Conservation (phyloP, 1,284 basidiomycete genomes). For the Microbotryomycetes sp. region DNA sequence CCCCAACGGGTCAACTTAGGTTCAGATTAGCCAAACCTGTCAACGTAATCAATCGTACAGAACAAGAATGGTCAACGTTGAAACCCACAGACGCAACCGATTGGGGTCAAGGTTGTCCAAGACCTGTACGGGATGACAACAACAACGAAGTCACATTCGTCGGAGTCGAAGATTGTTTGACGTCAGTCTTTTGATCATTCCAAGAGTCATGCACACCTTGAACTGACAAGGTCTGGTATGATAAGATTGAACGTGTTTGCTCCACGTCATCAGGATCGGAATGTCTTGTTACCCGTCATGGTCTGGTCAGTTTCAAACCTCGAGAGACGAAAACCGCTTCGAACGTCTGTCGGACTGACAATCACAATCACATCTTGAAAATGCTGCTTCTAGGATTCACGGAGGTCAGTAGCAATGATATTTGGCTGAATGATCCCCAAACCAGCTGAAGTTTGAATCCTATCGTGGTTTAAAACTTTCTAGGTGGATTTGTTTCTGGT, state of each 20-base stretch:
- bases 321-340: too few relatives aligned
- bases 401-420: slow-evolving; percentile 4
- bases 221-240: neutral
- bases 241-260: slow-evolving; percentile 29
- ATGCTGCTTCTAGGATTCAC: slow-evolving; percentile 10
- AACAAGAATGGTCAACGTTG: neutral
- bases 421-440: too few relatives aligned
- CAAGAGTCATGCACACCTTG: neutral
- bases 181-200: slow-evolving; percentile 2
- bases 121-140: slow-evolving; percentile 10
- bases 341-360: neutral
- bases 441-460: too few relatives aligned
- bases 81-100: slow-evolving; percentile 7
- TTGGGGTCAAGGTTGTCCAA: slow-evolving; percentile 24
- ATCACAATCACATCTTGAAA: neutral
- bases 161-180: slow-evolving; percentile 31
- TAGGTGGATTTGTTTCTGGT: slow-evolving; percentile 25
- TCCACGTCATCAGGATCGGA: slow-evolving; percentile 10
- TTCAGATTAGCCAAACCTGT: slow-evolving; percentile 9
- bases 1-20: slow-evolving; percentile 13
- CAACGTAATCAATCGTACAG: neutral
- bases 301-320: slow-evolving; percentile 14
- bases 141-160: slow-evolving; percentile 16
- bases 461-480: too few relatives aligned
- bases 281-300: slow-evolving; percentile 23